Base-by-base conservation (phyloP, 31 red algal genomes). In the Porphyra umbilicalis region DNA sequence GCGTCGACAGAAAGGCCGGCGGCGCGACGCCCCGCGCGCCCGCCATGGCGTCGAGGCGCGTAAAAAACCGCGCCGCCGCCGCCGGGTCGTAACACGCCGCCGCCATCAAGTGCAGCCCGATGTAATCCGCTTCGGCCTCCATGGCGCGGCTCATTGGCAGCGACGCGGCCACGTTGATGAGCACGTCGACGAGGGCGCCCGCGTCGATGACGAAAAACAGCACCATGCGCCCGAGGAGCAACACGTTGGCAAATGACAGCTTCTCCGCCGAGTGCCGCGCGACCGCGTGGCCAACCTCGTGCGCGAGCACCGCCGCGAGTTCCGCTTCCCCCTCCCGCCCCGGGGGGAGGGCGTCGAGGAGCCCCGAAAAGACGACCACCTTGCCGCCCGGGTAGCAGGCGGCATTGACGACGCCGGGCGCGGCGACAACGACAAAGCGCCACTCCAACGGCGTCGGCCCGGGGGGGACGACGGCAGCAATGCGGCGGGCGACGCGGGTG, bases 281-380 rank as follows among this genome's bases (percentile, higher is more conserved):
- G 0, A 95, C 32, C 15, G 97, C 97, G 75, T 99, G 97, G 32
- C 90, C 88, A 75, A 99, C 92, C 81, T 99, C 97, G 77, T 99
- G 97, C 25, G 85, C 81, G 14, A 99, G 39, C 6, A 99, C 93
- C 1, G 92, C 85, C 2, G 97, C 97, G 36, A 99, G 67, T 35
- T 91, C 94, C 76, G 96, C 91, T 33, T 96, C 94, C 14, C 42
- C 67, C 11, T 83, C 82, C 57, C 57, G 57, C 57, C 57, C 57
- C 25, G 57, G 57, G 9, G 78, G 82, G 9, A 87, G 76, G n/a
- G 94, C 89, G 25, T 77, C 37, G 35, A 99, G 77, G 67, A 99
- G 77, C 1, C 97, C 97, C 0, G 90, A 94, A 79, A 90, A 94
- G 20, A 99, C 85, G 11, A 87, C 82, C 2, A 99, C 91, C 32